These are phyloP conservation scores for Prunus mume DNA, from an alignment of 306 rosid species.

Conservation along the genomic window DNA sequence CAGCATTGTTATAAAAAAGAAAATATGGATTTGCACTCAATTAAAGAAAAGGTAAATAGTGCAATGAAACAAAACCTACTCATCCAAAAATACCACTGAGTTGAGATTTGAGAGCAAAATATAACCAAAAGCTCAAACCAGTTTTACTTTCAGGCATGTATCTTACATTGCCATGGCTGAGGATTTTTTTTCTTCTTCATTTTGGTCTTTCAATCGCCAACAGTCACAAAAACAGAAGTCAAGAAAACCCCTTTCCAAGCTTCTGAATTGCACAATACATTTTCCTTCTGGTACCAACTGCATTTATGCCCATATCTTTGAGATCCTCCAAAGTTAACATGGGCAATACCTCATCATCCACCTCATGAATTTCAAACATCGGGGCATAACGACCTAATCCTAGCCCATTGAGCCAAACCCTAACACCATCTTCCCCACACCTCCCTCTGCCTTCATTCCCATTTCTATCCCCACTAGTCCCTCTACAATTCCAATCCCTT, in stretches of 20 bases:
- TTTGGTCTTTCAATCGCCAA: constrained; percentile 17
- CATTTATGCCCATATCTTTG: constrained; percentile 90
- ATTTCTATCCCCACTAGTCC: constrained; percentile 48
- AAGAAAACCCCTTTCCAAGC: constrained; percentile 88
- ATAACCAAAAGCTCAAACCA: constrained; percentile 35
- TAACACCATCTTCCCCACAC: constrained; percentile 79
- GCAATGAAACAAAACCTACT: constrained; percentile 31
- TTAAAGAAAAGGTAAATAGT: constrained; percentile 25
- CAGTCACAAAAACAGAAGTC: constrained; percentile 21
- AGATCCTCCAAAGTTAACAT: constrained; percentile 85
- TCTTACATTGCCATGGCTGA: constrained; percentile 55
- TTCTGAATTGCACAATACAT: constrained; percentile 88
- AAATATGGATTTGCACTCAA: constrained; percentile 39
- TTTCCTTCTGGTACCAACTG: constrained; percentile 87
- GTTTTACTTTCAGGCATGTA: constrained; percentile 34
- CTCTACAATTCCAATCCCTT: constrained; percentile 62
- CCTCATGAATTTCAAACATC: constrained; percentile 89
- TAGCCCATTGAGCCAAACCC: constrained; percentile 87
- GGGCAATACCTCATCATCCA: constrained; percentile 91
- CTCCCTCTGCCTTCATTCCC: constrained; percentile 51
- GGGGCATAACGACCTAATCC: constrained; percentile 92
- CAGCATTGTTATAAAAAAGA: constrained; percentile 29
- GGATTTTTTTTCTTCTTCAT: constrained; percentile 14
- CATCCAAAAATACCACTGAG: constrained; percentile 40
- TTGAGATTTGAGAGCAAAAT: constrained; percentile 23